Evolutionary conservation across 306 rosid species (phyloP), one percentile per base, ranked within the genome.

Genomic region (Trichosanthes truncata): DNA sequence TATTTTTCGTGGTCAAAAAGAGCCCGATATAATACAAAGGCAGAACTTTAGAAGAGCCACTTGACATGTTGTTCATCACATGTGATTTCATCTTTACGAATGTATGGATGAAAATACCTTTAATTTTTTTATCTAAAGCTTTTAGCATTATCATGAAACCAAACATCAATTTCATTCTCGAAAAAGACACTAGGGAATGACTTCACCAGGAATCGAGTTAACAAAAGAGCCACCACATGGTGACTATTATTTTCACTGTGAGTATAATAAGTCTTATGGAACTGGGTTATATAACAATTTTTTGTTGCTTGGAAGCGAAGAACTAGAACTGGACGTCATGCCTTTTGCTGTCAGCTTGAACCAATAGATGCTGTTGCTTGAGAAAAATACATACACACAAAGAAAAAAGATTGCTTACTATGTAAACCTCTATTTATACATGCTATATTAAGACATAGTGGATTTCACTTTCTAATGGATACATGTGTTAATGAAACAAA

Each of bases 41-140:
- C 1, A n/a, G 68, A 20, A 61, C 5, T 33, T 31, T 15, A 2
- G 10, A 31, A 20, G 43, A 29, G 11, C 43, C 18, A 14, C 15
- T 31, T 62, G 41, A 29, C 20, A 63, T 31, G 21, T 12, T 14
- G 1, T 63, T 14, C 6, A 84, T 6, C 9, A 75, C 55, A 41
- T 78, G 49, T 0, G 82, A 13, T 21, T 84, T 78, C 4, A 81
- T 57, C 69, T 78, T 82, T 20, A 69, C 15, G 46, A 83, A 88
- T 0, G 91, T 74, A 23, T 89, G 87, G 26, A 89, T 83, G 7
- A 89, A 29, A 26, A 84, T 15, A 5, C 91, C 93, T 46, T 79
- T 65, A 5, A 81, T n/a, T 72, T 74, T 73, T 53, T 7, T n/a
- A 29, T 78, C 81, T 84, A 6, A 66, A 38, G 25, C 85, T 78